These are phyloP conservation scores for Spergularia azorica DNA, from an alignment of 179 eudicot genomes.

Conservation along the genomic window DNA sequence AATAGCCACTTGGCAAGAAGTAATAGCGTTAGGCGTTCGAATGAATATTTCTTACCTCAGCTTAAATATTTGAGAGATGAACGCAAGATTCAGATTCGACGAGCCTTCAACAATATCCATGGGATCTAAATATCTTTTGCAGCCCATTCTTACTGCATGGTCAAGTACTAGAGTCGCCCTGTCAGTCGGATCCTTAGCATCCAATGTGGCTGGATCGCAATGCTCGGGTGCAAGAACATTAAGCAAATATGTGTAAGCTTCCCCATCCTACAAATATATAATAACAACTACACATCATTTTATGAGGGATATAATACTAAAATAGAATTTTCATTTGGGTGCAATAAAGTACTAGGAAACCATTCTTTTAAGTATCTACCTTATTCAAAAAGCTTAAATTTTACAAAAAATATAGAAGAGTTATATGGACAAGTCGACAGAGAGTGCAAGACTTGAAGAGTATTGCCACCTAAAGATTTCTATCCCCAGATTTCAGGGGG, in stretches of 20 bases:
- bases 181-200: conserved; percentile 62
- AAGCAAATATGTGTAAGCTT: conserved; percentile 80
- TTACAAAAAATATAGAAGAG: too few species aligned
- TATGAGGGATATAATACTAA: not conserved
- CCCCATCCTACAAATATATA: conserved; percentile 61
- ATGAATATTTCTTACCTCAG: conserved; percentile 51
- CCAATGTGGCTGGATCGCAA: conserved; percentile 71
- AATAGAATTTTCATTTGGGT: not conserved
- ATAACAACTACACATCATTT: not conserved
- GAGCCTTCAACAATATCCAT: conserved; percentile 85
- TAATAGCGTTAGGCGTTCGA: too few species aligned
- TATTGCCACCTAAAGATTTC: too few species aligned
- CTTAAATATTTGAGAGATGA: conserved; percentile 88
- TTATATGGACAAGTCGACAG: too few species aligned
- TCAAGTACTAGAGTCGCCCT: conserved; percentile 82
- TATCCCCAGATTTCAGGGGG: too few species aligned
- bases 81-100: conserved; percentile 85
- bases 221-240: conserved; percentile 87
- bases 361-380: too few species aligned
- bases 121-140: conserved; percentile 74
- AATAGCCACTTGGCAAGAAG: too few species aligned
- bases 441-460: too few species aligned
- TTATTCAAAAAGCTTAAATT: too few species aligned
- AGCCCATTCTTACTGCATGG: conserved; percentile 95
- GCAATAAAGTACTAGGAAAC: not conserved